These are phyloP conservation scores for Corchorus capsularis DNA, from an alignment of 345 rosid genomes.

Conservation along the genomic window DNA sequence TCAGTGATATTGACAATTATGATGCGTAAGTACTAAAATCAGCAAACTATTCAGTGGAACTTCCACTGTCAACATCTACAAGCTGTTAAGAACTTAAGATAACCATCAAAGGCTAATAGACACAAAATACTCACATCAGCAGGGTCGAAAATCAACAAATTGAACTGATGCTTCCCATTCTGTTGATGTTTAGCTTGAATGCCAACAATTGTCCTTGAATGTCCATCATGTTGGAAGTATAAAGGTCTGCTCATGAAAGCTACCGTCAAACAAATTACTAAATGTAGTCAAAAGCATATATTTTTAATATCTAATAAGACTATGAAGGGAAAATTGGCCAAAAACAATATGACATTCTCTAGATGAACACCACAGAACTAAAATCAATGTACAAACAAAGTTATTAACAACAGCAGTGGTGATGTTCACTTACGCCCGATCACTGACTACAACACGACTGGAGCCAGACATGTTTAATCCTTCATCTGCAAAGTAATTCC, in stretches of 20 bases:
- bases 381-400: not conserved
- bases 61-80: not conserved
- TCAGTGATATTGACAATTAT: not conserved
- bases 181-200: constrained; percentile 54
- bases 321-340: not conserved
- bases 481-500: constrained; percentile 71
- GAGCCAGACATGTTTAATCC: constrained; percentile 30
- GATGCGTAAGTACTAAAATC: not conserved
- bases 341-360: not conserved
- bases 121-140: constrained; percentile 50
- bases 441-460: constrained; percentile 42
- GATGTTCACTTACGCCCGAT: constrained; percentile 48
- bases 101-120: not conserved
- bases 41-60: not conserved
- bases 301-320: not conserved
- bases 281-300: not conserved
- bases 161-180: constrained; percentile 46
- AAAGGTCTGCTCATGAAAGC: constrained; percentile 56
- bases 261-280: constrained; percentile 19
- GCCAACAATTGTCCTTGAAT: constrained; percentile 77
- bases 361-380: not conserved
- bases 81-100: not conserved
- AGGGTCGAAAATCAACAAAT: constrained; percentile 75
- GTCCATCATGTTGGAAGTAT: constrained; percentile 88
- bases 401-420: not conserved